Conservation (phyloP, 2,329 filamentous ascomycete species). For the Paecilomyces fulvus region DNA sequence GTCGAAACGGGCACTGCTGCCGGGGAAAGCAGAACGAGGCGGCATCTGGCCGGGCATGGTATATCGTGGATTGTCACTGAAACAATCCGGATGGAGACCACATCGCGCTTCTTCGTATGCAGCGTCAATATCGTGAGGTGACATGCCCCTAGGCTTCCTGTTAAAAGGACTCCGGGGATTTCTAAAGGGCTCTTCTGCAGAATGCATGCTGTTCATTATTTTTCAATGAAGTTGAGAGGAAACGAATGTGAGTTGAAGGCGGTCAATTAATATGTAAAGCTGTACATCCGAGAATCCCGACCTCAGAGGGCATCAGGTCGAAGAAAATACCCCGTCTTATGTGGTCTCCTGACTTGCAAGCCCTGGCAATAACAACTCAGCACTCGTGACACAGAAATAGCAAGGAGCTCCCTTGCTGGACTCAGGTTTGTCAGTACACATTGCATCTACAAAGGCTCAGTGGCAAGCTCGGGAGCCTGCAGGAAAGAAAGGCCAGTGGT, state of each 20-base stretch:
- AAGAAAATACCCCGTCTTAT: not conserved
- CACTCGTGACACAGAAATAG: not conserved
- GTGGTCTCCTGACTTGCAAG: not conserved
- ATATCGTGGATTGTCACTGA: slow-evolving; percentile 4
- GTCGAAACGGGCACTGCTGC: slow-evolving; percentile 2
- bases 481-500: not conserved
- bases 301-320: not conserved
- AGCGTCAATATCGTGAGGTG: slow-evolving; percentile 11
- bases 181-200: slow-evolving; percentile 9
- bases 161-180: slow-evolving; percentile 9
- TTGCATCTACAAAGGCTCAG: not conserved
- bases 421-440: not conserved
- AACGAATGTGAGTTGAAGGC: not conserved
- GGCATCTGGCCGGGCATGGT: not conserved
- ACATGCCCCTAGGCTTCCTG: slow-evolving; percentile 9
- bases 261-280: not conserved
- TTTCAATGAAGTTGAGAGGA: not conserved
- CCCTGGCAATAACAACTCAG: not conserved
- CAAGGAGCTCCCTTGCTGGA: not conserved
- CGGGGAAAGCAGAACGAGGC: not conserved
- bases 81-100: slow-evolving; percentile 10
- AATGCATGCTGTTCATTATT: slow-evolving; percentile 6
- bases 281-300: not conserved
- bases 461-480: not conserved
- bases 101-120: slow-evolving; percentile 12